Percentiles rank a stretch among this genome's conserved stretches.
Evolutionary conservation across 805 yeast species (phyloP).

Genomic region (Candida berthetii): DNA sequence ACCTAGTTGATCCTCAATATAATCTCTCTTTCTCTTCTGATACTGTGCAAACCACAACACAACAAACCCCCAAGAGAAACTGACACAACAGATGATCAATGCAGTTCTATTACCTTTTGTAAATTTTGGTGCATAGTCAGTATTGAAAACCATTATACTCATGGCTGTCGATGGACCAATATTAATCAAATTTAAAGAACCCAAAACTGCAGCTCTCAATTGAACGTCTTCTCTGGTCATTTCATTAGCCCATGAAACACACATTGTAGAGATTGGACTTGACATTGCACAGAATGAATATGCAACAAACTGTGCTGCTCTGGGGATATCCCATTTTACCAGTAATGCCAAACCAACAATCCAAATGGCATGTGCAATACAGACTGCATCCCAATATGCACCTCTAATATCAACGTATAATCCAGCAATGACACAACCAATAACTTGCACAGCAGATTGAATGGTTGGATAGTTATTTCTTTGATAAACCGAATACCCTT

Average conservation of each 20-base stretch:
- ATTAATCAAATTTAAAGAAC: slow-evolving; percentile 14
- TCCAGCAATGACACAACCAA: slow-evolving; percentile 11
- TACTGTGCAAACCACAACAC: slow-evolving; percentile 14
- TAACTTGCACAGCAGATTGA: slow-evolving; percentile 14
- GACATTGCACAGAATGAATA: not conserved
- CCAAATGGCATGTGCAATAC: not conserved
- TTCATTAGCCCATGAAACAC: slow-evolving; percentile 18
- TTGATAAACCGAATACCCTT: slow-evolving; percentile 14
- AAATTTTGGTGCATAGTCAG: slow-evolving; percentile 14
- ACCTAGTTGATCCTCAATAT: slow-evolving; percentile 4
- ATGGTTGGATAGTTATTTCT: slow-evolving; percentile 17
- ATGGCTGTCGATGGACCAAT: slow-evolving; percentile 12
- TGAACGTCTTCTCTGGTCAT: slow-evolving; percentile 17
- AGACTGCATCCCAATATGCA: not conserved
- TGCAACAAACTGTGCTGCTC: slow-evolving; percentile 1
- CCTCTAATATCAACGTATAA: slow-evolving; percentile 14
- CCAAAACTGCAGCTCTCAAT: slow-evolving; percentile 15
- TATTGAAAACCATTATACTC: slow-evolving; percentile 5
- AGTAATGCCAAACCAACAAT: not conserved
- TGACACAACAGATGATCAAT: slow-evolving; percentile 3
- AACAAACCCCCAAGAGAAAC: slow-evolving; percentile 10
- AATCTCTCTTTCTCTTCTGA: slow-evolving; percentile 13
- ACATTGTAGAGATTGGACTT: not conserved
- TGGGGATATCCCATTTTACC: slow-evolving; percentile 1
- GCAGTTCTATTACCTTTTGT: slow-evolving; percentile 9